Percentiles rank a stretch among this genome's conserved stretches.
These are phyloP conservation scores for Eucalyptus marginata DNA, from an alignment of 345 rosid species.

Conservation along the genomic window DNA sequence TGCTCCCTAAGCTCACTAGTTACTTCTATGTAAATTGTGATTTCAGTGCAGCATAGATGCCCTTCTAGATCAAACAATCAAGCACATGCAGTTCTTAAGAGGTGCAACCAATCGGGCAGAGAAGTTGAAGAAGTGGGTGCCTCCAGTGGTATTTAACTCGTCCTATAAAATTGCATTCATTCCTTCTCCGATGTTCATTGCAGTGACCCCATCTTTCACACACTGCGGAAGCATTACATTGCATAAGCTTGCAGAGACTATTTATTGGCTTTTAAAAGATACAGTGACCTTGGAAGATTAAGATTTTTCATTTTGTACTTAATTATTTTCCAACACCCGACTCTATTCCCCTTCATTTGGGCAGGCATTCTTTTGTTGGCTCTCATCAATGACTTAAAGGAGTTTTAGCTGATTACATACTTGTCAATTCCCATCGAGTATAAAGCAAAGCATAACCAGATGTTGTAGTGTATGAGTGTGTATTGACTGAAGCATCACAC, in stretches of 20 bases:
- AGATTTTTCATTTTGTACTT: not conserved
- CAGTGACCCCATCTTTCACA: not conserved
- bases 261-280: not conserved
- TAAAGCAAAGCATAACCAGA: not conserved
- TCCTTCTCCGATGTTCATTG: not conserved
- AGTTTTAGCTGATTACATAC: not conserved
- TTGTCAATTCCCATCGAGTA: not conserved
- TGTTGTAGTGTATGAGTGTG: not conserved
- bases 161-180: not conserved
- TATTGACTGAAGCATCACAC: not conserved
- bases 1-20: not conserved
- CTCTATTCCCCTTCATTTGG: not conserved
- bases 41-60: slow-evolving; percentile 68
- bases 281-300: not conserved
- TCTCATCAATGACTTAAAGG: not conserved
- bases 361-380: not conserved
- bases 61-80: slow-evolving; percentile 42
- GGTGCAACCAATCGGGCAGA: slow-evolving; percentile 43
- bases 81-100: slow-evolving; percentile 45
- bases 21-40: not conserved
- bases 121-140: slow-evolving; percentile 28
- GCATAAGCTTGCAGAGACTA: not conserved
- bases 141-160: slow-evolving; percentile 23
- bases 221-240: not conserved
- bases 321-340: not conserved